These are phyloP conservation scores for Microthlaspi erraticum DNA, from an alignment of 345 rosid species.

Conservation along the genomic window DNA sequence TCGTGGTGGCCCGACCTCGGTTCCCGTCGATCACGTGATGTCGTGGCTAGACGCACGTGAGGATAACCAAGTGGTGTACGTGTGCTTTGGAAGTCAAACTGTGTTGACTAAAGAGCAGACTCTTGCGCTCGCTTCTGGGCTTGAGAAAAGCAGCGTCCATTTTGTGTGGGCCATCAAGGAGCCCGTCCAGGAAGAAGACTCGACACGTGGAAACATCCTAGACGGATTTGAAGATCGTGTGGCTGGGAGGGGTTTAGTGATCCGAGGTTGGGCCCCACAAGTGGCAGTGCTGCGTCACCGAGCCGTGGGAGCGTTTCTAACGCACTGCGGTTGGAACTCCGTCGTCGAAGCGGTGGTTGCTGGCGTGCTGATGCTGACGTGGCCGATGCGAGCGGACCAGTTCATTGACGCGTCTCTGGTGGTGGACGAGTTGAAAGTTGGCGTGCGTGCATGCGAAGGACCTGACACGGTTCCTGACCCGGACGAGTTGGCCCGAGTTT, in stretches of 20 bases:
- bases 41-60: slow-evolving; percentile 63
- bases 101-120: slow-evolving; percentile 53
- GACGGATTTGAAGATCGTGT: slow-evolving; percentile 56
- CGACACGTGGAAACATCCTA: slow-evolving; percentile 28
- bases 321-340: slow-evolving; percentile 81
- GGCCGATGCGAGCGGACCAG: slow-evolving; percentile 78
- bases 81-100: slow-evolving; percentile 74
- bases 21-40: slow-evolving; percentile 41
- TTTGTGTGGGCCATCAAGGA: slow-evolving; percentile 60
- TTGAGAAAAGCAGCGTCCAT: slow-evolving; percentile 56
- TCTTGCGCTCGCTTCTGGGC: slow-evolving; percentile 49
- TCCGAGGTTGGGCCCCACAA: slow-evolving; percentile 67
- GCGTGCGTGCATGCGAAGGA: slow-evolving; percentile 57
- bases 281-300: slow-evolving; percentile 50
- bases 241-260: slow-evolving; percentile 55
- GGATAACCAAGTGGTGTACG: slow-evolving; percentile 60
- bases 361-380: slow-evolving; percentile 62
- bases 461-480: slow-evolving; percentile 48
- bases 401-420: slow-evolving; percentile 51
- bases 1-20: slow-evolving; percentile 62
- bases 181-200: slow-evolving; percentile 18
- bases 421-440: slow-evolving; percentile 63
- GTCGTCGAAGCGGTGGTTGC: slow-evolving; percentile 55
- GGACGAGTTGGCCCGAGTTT: slow-evolving; percentile 40
- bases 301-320: slow-evolving; percentile 65